A percentile compares a stretch with the other conserved stretches of the same genome.
Evolutionary conservation across 1,284 basidiomycete species (phyloP).

Genomic region (Marasmius tenuissimus): DNA sequence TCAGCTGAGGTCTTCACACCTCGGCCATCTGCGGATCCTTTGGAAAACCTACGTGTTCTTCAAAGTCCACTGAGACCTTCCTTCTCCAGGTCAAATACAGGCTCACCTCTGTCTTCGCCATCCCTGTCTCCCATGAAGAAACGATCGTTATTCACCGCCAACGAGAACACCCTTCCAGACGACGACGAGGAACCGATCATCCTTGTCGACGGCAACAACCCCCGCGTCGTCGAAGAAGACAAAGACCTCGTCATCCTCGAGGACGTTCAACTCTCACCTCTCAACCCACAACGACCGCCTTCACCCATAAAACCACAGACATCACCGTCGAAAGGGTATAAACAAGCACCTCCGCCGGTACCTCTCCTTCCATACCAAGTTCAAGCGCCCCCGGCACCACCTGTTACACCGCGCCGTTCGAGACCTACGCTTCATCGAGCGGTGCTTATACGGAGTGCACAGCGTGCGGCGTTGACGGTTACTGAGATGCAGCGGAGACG

Average conservation of each 20-base stretch:
- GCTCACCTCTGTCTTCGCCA: not conserved
- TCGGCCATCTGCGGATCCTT: conserved; percentile 53
- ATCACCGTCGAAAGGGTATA: conserved; percentile 6
- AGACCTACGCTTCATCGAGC: conserved; percentile 61
- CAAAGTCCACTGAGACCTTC: conserved; percentile 51
- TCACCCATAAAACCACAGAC: conserved; percentile 14
- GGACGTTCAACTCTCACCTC: conserved; percentile 43
- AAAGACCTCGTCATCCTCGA: conserved; percentile 71
- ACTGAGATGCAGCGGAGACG: conserved; percentile 18
- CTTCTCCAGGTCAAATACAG: conserved; percentile 18
- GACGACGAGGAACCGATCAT: conserved; percentile 49
- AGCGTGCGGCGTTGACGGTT: conserved; percentile 46
- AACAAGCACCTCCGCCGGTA: conserved; percentile 10
- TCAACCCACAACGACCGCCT: conserved; percentile 6
- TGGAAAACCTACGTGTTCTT: conserved; percentile 61
- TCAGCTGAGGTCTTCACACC: conserved; percentile 73
- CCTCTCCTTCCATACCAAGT: conserved; percentile 5
- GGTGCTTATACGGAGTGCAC: conserved; percentile 67
- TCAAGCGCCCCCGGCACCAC: conserved; percentile 16
- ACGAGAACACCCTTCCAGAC: conserved; percentile 12
- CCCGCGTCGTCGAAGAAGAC: conserved; percentile 67
- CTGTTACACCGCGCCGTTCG: conserved; percentile 21
- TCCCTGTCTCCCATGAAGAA: conserved; percentile 18
- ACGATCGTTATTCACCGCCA: conserved; percentile 6
- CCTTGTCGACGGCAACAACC: conserved; percentile 65